Evolutionary conservation across 2,329 filamentous ascomycete species (phyloP).

Genomic region (Exutisphaerella laricina): DNA sequence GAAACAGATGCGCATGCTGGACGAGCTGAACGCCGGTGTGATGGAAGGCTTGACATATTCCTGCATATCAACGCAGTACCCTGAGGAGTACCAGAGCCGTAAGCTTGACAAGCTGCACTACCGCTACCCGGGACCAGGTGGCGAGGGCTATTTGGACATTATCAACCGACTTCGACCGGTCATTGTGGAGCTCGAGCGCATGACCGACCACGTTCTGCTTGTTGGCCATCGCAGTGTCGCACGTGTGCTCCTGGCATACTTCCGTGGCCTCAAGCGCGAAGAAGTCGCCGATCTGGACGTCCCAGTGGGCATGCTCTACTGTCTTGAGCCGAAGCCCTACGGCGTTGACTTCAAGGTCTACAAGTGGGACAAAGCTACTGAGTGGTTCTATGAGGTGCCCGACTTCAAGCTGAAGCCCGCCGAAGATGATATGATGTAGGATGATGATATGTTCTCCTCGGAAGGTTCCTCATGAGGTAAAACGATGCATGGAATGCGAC

Average conservation of each 20-base stretch:
- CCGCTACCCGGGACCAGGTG: constrained; percentile 91
- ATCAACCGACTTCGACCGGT: constrained; percentile 93
- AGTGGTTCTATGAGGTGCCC: constrained; percentile 81
- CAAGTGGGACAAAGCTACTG: constrained; percentile 70
- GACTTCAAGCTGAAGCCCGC: constrained; percentile 70
- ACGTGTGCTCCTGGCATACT: constrained; percentile 90
- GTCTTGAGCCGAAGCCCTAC: constrained; percentile 95
- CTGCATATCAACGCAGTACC: constrained; percentile 73
- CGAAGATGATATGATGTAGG: constrained; percentile 32
- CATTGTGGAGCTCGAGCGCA: constrained; percentile 94
- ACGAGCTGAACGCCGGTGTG: constrained; percentile 86
- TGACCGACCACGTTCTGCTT: constrained; percentile 89
- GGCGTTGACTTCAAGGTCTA: constrained; percentile 97
- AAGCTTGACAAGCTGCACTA: constrained; percentile 87
- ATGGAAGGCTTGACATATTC: constrained; percentile 96
- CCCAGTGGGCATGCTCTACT: constrained; percentile 87
- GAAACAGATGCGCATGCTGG: constrained; percentile 67
- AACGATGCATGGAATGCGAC: background rate
- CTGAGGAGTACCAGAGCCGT: constrained; percentile 75
- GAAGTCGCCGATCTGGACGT: constrained; percentile 94
- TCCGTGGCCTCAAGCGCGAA: constrained; percentile 83
- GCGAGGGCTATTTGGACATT: constrained; percentile 93
- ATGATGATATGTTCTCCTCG: too few relatives aligned
- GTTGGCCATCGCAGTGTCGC: constrained; percentile 90
- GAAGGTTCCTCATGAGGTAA: background rate